Percentiles rank a stretch among this genome's conserved stretches.
Conservation (phyloP, 2,329 filamentous ascomycete species). For the Sporothrix sp. region DNA sequence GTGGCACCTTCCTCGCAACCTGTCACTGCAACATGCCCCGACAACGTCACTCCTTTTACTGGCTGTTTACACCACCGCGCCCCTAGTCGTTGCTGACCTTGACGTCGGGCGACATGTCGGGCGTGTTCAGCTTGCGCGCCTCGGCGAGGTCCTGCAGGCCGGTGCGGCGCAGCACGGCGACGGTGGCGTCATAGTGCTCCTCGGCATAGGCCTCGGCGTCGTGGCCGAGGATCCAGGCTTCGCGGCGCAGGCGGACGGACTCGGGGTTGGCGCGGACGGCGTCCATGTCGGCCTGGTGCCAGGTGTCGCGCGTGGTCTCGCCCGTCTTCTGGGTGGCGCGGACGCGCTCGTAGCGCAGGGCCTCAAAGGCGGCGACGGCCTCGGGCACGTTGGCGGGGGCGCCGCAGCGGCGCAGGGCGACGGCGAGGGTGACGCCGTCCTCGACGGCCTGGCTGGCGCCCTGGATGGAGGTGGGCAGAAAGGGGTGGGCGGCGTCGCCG, state of each 20-base stretch:
- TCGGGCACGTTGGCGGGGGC: slow-evolving; percentile 16
- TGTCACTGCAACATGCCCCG: no score
- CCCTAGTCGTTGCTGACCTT: background rate
- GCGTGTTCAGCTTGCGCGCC: slow-evolving; percentile 13
- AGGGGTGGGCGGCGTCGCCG: slow-evolving; percentile 41
- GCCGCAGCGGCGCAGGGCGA: slow-evolving; percentile 17
- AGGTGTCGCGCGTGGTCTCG: slow-evolving; percentile 24
- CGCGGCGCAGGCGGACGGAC: slow-evolving; percentile 22
- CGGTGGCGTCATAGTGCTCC: slow-evolving; percentile 18
- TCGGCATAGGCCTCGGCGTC: slow-evolving; percentile 25
- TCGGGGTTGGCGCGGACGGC: slow-evolving; percentile 23
- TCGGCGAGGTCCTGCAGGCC: slow-evolving; percentile 11
- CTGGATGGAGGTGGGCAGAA: slow-evolving; percentile 39
- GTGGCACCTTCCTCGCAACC: no score
- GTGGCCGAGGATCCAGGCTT: slow-evolving; percentile 24
- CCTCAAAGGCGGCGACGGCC: slow-evolving; percentile 24
- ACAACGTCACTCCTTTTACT: no score
- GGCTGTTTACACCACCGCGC: background rate
- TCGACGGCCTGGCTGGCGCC: slow-evolving; percentile 41
- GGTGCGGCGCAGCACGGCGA: slow-evolving; percentile 13
- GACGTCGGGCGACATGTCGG: slow-evolving; percentile 4
- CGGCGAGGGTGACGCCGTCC: slow-evolving; percentile 38
- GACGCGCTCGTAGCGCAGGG: slow-evolving; percentile 24
- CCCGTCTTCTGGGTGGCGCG: slow-evolving; percentile 26
- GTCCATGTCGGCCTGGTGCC: slow-evolving; percentile 25